Conservation (phyloP, 129 eudicot species). For the Chrysanthemum lavandulifolium region DNA sequence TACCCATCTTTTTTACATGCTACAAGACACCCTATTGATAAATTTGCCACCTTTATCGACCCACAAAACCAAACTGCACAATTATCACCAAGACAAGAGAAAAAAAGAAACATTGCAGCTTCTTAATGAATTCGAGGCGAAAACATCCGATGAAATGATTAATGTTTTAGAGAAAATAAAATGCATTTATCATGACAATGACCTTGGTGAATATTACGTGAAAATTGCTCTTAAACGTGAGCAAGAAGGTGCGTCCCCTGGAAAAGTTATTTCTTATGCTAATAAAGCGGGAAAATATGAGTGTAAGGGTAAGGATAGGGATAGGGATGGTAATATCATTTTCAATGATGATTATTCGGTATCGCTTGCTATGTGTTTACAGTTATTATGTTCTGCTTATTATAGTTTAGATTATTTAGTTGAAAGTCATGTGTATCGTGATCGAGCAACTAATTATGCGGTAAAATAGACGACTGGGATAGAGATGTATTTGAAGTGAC, state of each 20-base stretch:
- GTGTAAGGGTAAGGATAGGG: slow-evolving; percentile 31
- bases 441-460: slow-evolving; percentile 67
- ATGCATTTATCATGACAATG: slow-evolving; percentile 48
- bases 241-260: slow-evolving; percentile 68
- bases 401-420: slow-evolving; percentile 60
- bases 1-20: slow-evolving; percentile 30
- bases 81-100: slow-evolving; percentile 61
- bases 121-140: slow-evolving; percentile 76
- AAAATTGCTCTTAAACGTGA: slow-evolving; percentile 77
- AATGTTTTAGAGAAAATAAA: slow-evolving; percentile 57
- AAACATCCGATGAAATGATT: slow-evolving; percentile 66
- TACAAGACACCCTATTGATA: not conserved
- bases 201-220: slow-evolving; percentile 68
- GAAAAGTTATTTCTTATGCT: slow-evolving; percentile 63
- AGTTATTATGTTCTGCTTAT: slow-evolving; percentile 68
- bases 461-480: slow-evolving; percentile 34
- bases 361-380: slow-evolving; percentile 82
- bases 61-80: slow-evolving; percentile 31
- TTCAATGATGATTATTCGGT: slow-evolving; percentile 31
- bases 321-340: not conserved
- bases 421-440: slow-evolving; percentile 76
- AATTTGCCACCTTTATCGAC: slow-evolving; percentile 49
- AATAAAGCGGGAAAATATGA: slow-evolving; percentile 53
- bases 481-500: slow-evolving; percentile 37
- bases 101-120: slow-evolving; percentile 60